These are phyloP conservation scores for Aegilops bicornis DNA, from an alignment of 176 grass and related monocot species.

Conservation along the genomic window DNA sequence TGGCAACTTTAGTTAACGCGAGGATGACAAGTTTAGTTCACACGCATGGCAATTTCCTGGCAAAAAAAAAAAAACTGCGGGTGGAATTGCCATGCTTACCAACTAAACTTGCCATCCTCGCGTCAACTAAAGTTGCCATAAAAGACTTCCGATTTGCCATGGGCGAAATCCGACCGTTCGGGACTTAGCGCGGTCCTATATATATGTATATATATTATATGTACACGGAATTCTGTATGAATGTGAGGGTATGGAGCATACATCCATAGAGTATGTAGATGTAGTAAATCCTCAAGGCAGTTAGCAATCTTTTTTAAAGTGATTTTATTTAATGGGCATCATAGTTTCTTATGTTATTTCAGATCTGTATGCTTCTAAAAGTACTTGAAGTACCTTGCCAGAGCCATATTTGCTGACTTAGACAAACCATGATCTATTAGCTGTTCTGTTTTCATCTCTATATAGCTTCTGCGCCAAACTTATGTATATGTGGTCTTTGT, in stretches of 20 bases:
- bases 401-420: background rate
- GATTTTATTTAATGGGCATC: background rate
- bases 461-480: slow-evolving; percentile 4
- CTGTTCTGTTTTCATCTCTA: background rate
- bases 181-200: too few species aligned
- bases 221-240: background rate
- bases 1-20: too few species aligned
- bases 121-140: too few species aligned
- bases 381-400: background rate
- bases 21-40: too few species aligned
- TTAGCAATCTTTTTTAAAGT: background rate
- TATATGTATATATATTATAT: too few species aligned
- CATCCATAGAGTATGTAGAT: background rate
- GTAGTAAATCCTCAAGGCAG: background rate
- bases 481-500: slow-evolving; percentile 12
- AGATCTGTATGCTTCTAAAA: slow-evolving; percentile 18
- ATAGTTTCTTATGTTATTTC: slow-evolving; percentile 9
- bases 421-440: background rate
- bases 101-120: too few species aligned
- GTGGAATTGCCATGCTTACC: too few species aligned
- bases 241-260: background rate
- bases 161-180: too few species aligned
- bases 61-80: too few species aligned
- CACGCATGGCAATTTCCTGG: too few species aligned
- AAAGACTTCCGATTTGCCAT: too few species aligned